Evolutionary conservation across 2,329 filamentous ascomycete genomes (phyloP), one percentile per base, ranked within the genome.

Genomic region (Chaetomiaceae sp.): DNA sequence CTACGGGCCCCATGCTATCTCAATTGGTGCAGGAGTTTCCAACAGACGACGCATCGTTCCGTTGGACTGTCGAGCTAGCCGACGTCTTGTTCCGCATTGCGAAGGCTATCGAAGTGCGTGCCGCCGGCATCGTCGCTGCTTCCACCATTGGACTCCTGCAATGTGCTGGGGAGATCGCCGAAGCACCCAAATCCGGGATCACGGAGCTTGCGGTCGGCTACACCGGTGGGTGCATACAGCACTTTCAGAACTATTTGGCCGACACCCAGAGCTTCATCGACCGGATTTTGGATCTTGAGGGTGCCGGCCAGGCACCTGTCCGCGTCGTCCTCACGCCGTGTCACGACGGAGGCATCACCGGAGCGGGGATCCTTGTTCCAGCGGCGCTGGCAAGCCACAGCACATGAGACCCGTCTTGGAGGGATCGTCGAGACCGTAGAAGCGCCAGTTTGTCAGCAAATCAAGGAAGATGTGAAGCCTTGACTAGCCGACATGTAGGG

Each of bases 211-310:
- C 87, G 1, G 83, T 90, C 18, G 86, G 86, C 1, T 90, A 88
- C 60, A 88, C 86, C 0, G 86, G 86, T 26, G 84, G 85, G 6
- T 88, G 86, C 58, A 90, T 90, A 49, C 84, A 89, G 62, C 58
- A 66, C 12, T 85, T 85, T 20, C 58, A 58, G 27, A 42, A 52
- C 20, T 60, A 60, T 34, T 29, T 58, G 15, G 44, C 34, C 11
- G 55, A 60, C 22, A 54, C 52, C 9, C 56, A 58, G 39, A 36
- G 27, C 11, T 56, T 56, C 59, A 72, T 90, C 40, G 80, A 88
- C 56, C 60, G 65, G 18, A 66, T 80, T 10, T 56, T 80, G 42
- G 55, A 58, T 14, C 51, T 60, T 22, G 70, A 73, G 41, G 71
- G 70, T 42, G 61, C 60, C 3, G 50, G 56, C 1, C 20, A 49